Base-by-base conservation (phyloP, 2,329 filamentous ascomycete species). In the Ascosphaera apis region DNA sequence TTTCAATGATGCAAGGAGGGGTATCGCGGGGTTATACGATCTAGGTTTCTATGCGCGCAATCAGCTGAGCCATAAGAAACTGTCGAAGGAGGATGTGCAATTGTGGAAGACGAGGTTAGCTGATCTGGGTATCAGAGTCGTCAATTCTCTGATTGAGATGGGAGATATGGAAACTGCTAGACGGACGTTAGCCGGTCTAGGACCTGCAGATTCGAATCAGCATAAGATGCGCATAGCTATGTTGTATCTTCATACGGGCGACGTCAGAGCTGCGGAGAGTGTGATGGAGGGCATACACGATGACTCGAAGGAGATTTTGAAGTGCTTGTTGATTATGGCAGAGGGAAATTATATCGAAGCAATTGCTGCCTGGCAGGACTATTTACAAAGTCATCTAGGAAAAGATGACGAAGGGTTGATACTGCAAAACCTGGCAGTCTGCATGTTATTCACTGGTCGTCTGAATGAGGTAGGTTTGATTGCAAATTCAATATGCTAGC, bases 11-110 rank as follows among this genome's bases (percentile, higher is more conserved):
- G 70, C 75, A 35, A 67, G 86, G 3, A 67, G 84, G 41, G 78
- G 80, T 3, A 75, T 98, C 39, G 86, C 88, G 65, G 79, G 78
- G 32, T 81, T 91, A 51, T 91, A 92, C 50, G 83, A 92, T 42
- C 65, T 95, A 2, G 83, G 76, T 0, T 58, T 78, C 6, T 82
- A 91, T 53, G 81, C 80, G 2, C 65, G 83, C 13, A 58, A 61
- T 2, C 65, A 67, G 38, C 60, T 80, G 3, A 55, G 59, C 13
- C 61, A 57, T 21, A 63, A 69, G 0, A 56, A 51, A 9, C 50
- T 53, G 28, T 63, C 67, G 7, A 61, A 66, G 35, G 62, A 70
- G 1, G 68, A 69, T 15, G 58, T 63, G 12, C 60, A 65, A 42
- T 45, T 76, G 4, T 95, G 86, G 86, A 72, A 69, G 43, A 56